Evolutionary conservation across 1,139 yeast species (phyloP).

Genomic region (Suhomyces yuchorum): DNA sequence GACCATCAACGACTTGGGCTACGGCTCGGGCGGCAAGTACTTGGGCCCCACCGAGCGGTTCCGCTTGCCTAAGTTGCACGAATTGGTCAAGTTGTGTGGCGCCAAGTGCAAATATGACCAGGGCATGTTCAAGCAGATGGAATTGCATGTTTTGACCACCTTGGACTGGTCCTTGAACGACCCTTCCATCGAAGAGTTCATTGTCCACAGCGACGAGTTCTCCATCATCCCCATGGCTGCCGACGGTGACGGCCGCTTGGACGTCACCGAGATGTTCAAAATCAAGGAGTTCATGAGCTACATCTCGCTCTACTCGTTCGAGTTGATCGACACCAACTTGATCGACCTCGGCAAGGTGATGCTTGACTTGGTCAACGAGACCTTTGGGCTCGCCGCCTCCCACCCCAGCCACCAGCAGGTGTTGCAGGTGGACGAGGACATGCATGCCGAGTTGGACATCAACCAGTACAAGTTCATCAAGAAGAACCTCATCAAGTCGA

Average conservation of each 20-base stretch:
- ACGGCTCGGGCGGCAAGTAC: slow-evolving; percentile 59
- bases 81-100: slow-evolving; percentile 62
- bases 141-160: slow-evolving; percentile 56
- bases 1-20: slow-evolving; percentile 46
- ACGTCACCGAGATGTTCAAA: slow-evolving; percentile 34
- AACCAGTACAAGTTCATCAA: slow-evolving; percentile 33
- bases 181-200: slow-evolving; percentile 57
- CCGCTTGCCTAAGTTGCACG: slow-evolving; percentile 63
- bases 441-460: slow-evolving; percentile 21
- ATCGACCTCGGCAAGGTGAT: slow-evolving; percentile 39
- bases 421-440: slow-evolving; percentile 6
- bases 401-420: slow-evolving; percentile 28
- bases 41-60: slow-evolving; percentile 68
- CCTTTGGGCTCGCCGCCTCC: slow-evolving; percentile 23
- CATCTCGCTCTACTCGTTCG: slow-evolving; percentile 38
- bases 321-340: slow-evolving; percentile 36
- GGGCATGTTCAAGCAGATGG: slow-evolving; percentile 62
- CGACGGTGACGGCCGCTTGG: neutral
- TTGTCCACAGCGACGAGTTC: slow-evolving; percentile 37
- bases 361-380: slow-evolving; percentile 40
- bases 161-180: slow-evolving; percentile 64
- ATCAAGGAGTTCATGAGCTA: slow-evolving; percentile 43
- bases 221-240: slow-evolving; percentile 22
- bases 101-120: slow-evolving; percentile 58
- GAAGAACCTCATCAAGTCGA: slow-evolving; percentile 33